Evolutionary conservation across 73 alveolate genomes (phyloP).

Genomic region (Paramecium sonneborni): DNA sequence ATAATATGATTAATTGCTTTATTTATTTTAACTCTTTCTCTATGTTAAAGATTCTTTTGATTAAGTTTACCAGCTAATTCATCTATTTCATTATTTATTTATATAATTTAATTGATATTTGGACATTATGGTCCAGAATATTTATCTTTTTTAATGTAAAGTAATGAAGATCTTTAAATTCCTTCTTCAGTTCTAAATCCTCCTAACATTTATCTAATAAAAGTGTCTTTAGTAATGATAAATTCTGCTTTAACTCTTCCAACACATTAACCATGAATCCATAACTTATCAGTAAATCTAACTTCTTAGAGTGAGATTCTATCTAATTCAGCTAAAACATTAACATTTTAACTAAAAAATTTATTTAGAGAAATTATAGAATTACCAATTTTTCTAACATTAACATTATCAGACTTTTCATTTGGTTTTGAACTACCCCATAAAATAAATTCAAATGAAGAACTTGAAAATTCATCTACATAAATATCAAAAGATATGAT

Average conservation of each 20-base stretch:
- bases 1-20: neutral
- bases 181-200: conserved; percentile 53
- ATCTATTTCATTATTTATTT: conserved; percentile 3
- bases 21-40: conserved; percentile 23
- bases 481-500: neutral
- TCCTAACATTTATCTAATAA: neutral
- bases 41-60: conserved; percentile 5
- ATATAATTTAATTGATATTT: neutral
- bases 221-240: neutral
- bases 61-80: neutral
- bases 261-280: conserved; percentile 41
- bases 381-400: neutral
- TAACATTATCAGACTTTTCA: neutral
- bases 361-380: conserved; percentile 20
- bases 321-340: conserved; percentile 32
- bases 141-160: conserved; percentile 37
- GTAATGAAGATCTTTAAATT: conserved; percentile 25
- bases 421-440: neutral
- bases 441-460: conserved; percentile 29
- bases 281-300: neutral
- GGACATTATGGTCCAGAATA: neutral
- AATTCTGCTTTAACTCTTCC: conserved; percentile 29
- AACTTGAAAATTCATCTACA: conserved; percentile 49
- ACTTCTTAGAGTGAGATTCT: neutral
- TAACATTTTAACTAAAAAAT: conserved; percentile 18